A percentile compares a stretch with the other conserved stretches of the same genome.
phyloP scores from a whole-genome alignment of 129 eudicot species.

The Solidago caesia region DNA sequence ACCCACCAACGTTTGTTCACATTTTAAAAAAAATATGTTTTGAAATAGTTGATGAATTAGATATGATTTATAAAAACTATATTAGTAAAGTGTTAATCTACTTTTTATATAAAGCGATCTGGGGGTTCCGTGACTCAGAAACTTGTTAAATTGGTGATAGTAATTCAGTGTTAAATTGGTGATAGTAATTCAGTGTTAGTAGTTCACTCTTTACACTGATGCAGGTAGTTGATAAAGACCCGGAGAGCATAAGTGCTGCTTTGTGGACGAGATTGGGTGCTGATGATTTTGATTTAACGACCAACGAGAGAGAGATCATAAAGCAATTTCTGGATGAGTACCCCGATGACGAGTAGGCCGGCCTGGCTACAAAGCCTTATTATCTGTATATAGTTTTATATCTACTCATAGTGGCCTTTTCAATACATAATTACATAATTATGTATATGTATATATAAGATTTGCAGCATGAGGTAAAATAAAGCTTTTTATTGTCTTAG shows the following conservation, averaged over 20 bases:
- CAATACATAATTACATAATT: too few relatives aligned
- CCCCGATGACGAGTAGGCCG: conserved; percentile 57
- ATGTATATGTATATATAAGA: too few relatives aligned
- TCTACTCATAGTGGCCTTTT: too few relatives aligned
- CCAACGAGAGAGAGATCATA: conserved; percentile 56
- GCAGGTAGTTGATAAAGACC: conserved; percentile 68
- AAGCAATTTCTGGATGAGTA: conserved; percentile 61
- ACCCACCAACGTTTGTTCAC: neutral
- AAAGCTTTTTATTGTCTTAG: too few relatives aligned
- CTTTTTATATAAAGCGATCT: neutral
- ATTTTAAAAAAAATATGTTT: neutral
- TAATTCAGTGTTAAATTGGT: neutral
- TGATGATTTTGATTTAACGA: conserved; percentile 70
- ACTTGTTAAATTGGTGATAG: neutral
- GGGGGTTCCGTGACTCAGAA: neutral
- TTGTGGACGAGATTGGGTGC: conserved; percentile 57
- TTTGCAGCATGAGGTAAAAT: too few relatives aligned
- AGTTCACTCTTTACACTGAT: conserved; percentile 12
- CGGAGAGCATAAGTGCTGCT: conserved; percentile 53
- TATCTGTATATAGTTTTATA: too few relatives aligned
- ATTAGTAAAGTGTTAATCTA: neutral
- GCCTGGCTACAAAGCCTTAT: neutral
- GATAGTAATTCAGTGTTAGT: neutral
- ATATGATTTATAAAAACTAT: neutral
- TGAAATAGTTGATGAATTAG: neutral